Evolutionary conservation across 495 filamentous ascomycete genomes (phyloP).

Genomic region (Pyrenula massariospora): DNA sequence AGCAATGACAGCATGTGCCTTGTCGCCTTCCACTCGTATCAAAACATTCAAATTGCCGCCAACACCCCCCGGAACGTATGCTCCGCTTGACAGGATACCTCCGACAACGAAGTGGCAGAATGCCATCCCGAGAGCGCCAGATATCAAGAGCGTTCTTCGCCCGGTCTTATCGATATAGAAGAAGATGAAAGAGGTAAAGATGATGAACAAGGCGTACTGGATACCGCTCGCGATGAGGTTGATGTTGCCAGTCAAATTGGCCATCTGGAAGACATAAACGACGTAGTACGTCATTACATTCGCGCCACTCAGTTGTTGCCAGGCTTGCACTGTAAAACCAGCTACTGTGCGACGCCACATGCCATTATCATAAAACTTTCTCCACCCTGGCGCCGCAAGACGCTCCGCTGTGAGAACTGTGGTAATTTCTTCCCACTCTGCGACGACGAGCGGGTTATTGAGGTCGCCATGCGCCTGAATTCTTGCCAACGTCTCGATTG

Average conservation of each 20-base stretch:
- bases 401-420: conserved; percentile 48
- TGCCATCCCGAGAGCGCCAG: conserved; percentile 63
- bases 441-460: conserved; percentile 55
- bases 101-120: conserved; percentile 37
- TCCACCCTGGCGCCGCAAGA: conserved; percentile 40
- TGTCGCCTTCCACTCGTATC: conserved; percentile 37
- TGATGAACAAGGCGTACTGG: conserved; percentile 65
- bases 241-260: conserved; percentile 15
- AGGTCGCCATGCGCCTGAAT: conserved; percentile 55
- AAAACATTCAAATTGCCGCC: conserved; percentile 47
- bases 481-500: conserved; percentile 51
- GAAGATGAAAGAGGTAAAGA: conserved; percentile 57
- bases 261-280: conserved; percentile 63
- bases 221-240: conserved; percentile 60
- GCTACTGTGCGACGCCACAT: conserved; percentile 66
- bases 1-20: conserved; percentile 52
- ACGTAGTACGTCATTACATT: conserved; percentile 62
- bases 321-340: conserved; percentile 53
- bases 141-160: conserved; percentile 64
- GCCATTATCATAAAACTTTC: conserved; percentile 46
- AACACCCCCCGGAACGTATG: conserved; percentile 38
- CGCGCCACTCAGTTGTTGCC: conserved; percentile 59
- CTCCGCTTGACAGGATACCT: conserved; percentile 18
- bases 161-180: conserved; percentile 66
- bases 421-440: conserved; percentile 52